Conservation (phyloP, 371 early-diverging fungal species). For the Apophysomyces ossiformis region DNA sequence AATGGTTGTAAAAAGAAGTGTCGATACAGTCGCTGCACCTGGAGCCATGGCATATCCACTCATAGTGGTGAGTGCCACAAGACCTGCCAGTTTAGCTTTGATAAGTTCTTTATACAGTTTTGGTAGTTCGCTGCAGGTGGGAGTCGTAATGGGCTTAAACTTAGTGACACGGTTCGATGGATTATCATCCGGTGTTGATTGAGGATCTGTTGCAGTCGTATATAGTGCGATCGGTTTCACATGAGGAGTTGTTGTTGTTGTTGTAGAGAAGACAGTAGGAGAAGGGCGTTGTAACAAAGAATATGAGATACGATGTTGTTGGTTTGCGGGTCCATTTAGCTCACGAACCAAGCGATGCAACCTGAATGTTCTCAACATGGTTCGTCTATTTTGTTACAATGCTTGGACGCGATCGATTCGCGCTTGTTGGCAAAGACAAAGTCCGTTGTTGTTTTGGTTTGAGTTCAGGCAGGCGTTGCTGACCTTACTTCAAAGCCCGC, state of each 20-base stretch:
- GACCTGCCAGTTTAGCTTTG: conserved; percentile 86
- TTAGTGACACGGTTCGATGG: conserved; percentile 33
- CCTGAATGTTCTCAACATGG: not conserved
- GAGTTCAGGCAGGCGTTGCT: conserved; percentile 5
- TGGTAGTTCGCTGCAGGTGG: conserved; percentile 47
- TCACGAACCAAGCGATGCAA: not conserved
- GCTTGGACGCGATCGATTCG: not conserved
- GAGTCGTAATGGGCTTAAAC: conserved; percentile 43
- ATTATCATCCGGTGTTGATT: not conserved
- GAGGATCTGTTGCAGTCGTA: not conserved
- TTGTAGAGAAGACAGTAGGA: not conserved
- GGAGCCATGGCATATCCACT: conserved; percentile 95
- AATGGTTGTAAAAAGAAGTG: conserved; percentile 80
- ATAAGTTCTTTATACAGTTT: conserved; percentile 64
- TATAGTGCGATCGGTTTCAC: not conserved
- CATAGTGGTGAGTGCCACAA: conserved; percentile 95
- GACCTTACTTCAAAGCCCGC: not conserved
- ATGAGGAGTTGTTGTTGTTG: not conserved
- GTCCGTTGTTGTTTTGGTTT: not conserved
- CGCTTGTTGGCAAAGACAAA: not conserved
- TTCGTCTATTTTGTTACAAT: not conserved
- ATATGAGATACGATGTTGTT: not conserved
- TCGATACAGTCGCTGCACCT: conserved; percentile 68
- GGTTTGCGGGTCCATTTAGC: not conserved
- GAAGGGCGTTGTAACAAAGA: not conserved